phyloP scores from a whole-genome alignment of 2,329 filamentous ascomycete genomes.

The Pseudogymnoascus sp. region DNA sequence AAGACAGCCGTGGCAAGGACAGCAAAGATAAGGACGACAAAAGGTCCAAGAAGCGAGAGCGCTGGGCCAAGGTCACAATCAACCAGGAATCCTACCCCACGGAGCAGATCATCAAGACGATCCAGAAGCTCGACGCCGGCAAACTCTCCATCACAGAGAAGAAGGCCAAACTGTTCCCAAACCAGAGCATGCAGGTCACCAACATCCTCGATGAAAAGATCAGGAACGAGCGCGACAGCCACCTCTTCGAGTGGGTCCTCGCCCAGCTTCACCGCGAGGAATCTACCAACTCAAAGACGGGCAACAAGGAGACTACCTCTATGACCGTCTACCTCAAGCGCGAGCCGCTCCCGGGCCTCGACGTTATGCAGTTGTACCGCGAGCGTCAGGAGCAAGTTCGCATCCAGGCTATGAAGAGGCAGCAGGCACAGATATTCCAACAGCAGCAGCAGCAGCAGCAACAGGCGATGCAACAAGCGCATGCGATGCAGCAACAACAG shows the following conservation, averaged over 20 bases:
- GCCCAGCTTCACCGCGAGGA: constrained; percentile 20
- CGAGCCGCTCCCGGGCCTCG: constrained; percentile 14
- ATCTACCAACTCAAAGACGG: constrained; percentile 11
- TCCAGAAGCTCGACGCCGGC: constrained; percentile 21
- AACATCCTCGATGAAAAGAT: constrained; percentile 22
- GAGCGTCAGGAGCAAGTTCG: constrained; percentile 16
- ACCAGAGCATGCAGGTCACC: constrained; percentile 23
- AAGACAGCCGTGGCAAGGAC: background rate
- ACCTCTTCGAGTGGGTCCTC: constrained; percentile 23
- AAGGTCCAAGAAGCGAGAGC: constrained; percentile 23
- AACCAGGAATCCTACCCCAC: constrained; percentile 21
- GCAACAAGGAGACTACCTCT: constrained; percentile 20
- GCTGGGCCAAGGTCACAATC: constrained; percentile 13
- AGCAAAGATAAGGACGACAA: constrained; percentile 12
- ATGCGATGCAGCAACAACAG: constrained; percentile 6
- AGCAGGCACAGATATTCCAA: background rate
- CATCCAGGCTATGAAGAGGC: constrained; percentile 11
- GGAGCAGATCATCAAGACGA: constrained; percentile 21
- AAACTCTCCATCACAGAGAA: constrained; percentile 21
- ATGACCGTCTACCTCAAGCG: constrained; percentile 24
- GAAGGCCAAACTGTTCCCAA: constrained; percentile 19
- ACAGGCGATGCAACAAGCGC: too few relatives aligned
- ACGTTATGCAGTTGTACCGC: constrained; percentile 16
- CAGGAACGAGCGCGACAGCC: constrained; percentile 16
- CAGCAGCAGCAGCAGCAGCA: background rate